Evolutionary conservation across 75 land plant species (phyloP).

Genomic region (Pinus taeda): DNA sequence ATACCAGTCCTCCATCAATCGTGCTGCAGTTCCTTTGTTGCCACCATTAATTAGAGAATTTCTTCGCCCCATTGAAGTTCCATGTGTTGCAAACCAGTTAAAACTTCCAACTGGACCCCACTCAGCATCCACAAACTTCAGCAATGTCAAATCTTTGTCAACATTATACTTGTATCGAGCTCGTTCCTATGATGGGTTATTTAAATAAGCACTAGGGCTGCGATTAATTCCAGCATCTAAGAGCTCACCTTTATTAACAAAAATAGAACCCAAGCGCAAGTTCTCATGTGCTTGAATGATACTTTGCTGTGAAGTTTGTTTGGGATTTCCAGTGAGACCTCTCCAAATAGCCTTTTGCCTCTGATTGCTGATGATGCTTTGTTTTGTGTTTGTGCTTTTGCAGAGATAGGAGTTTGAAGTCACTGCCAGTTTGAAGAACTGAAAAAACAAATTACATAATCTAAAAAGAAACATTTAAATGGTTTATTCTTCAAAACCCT

Average conservation of each 20-base stretch:
- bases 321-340: too few relatives aligned
- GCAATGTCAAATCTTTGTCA: slow-evolving; percentile 89
- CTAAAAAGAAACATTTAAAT: too few relatives aligned
- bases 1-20: slow-evolving; percentile 99
- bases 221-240: slow-evolving; percentile 90
- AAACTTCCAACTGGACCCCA: slow-evolving; percentile 97
- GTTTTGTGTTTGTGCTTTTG: too few relatives aligned
- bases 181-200: slow-evolving; percentile 87
- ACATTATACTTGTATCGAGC: slow-evolving; percentile 71
- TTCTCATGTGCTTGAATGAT: too few relatives aligned
- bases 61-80: slow-evolving; percentile 97
- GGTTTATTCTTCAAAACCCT: too few relatives aligned
- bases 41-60: slow-evolving; percentile 95
- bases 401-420: too few relatives aligned
- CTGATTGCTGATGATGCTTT: too few relatives aligned
- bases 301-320: too few relatives aligned
- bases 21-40: slow-evolving; percentile 98
- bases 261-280: too few relatives aligned
- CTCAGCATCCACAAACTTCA: slow-evolving; percentile 92
- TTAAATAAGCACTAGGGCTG: slow-evolving; percentile 98
- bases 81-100: slow-evolving; percentile 98
- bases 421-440: too few relatives aligned
- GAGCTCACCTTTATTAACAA: slow-evolving; percentile 97
- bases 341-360: too few relatives aligned
- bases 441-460: too few relatives aligned